Conservation (phyloP, 352 stramenopile species). For the Phytophthora tentaculata region DNA sequence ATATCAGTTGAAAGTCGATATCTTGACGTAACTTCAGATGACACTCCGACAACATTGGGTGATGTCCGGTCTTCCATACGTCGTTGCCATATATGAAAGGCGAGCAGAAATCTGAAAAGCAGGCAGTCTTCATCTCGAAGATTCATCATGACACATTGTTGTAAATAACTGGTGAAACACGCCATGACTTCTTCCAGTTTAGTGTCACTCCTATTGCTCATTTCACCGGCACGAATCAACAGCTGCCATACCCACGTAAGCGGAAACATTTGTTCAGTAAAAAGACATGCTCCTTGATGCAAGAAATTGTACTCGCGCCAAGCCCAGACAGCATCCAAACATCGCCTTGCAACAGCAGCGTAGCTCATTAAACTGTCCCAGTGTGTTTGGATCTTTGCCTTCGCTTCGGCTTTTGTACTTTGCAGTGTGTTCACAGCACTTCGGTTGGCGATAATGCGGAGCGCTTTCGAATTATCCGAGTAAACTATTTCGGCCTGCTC, state of each 20-base stretch:
- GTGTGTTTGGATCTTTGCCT: slow-evolving; percentile 44
- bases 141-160: slow-evolving; percentile 29
- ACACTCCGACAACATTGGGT: neutral
- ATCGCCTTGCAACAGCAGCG: slow-evolving; percentile 34
- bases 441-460: slow-evolving; percentile 68
- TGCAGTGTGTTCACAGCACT: slow-evolving; percentile 56
- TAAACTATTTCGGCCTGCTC: slow-evolving; percentile 51
- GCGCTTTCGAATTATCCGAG: slow-evolving; percentile 50
- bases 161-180: slow-evolving; percentile 29
- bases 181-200: slow-evolving; percentile 31
- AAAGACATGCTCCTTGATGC: neutral
- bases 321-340: slow-evolving; percentile 40
- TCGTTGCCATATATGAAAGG: slow-evolving; percentile 42
- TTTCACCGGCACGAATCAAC: slow-evolving; percentile 30
- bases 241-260: slow-evolving; percentile 52
- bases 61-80: slow-evolving; percentile 15
- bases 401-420: slow-evolving; percentile 45
- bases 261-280: neutral
- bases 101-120: slow-evolving; percentile 49
- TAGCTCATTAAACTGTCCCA: slow-evolving; percentile 31
- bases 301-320: slow-evolving; percentile 42
- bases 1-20: neutral
- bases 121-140: slow-evolving; percentile 42
- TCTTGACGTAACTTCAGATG: neutral
- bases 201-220: slow-evolving; percentile 20